Conservation (phyloP, 2,329 filamentous ascomycete species). For the Phialophora chinensis region DNA sequence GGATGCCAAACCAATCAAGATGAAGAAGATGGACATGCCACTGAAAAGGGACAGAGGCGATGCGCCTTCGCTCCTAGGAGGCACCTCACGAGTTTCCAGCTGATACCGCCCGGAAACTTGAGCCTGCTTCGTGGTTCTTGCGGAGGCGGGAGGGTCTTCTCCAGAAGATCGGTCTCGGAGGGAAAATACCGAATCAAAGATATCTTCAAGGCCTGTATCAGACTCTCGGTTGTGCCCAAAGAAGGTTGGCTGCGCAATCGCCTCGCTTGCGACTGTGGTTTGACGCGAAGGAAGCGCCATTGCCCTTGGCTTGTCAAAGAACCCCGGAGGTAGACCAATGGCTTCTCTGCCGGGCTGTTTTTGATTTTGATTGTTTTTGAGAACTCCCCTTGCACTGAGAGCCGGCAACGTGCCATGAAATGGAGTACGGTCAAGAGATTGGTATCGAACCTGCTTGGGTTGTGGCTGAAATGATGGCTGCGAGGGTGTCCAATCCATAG, state of each 20-base stretch:
- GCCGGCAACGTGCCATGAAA: constrained; percentile 53
- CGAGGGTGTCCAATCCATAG: constrained; percentile 60
- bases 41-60: constrained; percentile 21
- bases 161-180: constrained; percentile 34
- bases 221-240: constrained; percentile 51
- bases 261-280: constrained; percentile 37
- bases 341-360: constrained; percentile 34
- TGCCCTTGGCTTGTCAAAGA: constrained; percentile 46
- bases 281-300: constrained; percentile 47
- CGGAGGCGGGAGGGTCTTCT: not conserved
- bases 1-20: constrained; percentile 24
- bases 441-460: constrained; percentile 41
- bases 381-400: constrained; percentile 49
- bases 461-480: constrained; percentile 39
- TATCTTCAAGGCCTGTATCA: constrained; percentile 54
- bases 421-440: constrained; percentile 47
- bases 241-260: constrained; percentile 54
- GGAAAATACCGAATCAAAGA: constrained; percentile 55
- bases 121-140: not conserved
- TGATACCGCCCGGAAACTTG: not conserved
- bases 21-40: constrained; percentile 21
- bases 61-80: no score
- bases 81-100: not conserved
- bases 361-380: constrained; percentile 47
- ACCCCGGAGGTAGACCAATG: constrained; percentile 43